Conservation (phyloP, 331 rosid genomes). For the Prunus yedoensis region DNA sequence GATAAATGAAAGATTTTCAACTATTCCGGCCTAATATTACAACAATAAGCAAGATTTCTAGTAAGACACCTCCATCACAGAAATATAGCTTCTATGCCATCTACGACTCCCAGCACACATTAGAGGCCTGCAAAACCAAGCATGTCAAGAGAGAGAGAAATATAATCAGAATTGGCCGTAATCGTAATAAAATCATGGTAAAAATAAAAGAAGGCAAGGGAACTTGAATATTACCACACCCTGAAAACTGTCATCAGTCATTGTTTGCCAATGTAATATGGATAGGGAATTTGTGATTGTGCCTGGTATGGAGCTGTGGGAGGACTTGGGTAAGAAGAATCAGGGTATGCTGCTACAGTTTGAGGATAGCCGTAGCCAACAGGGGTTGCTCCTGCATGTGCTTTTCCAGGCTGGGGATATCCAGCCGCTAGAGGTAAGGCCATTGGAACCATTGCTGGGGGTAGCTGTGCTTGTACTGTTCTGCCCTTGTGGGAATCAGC, state of each 20-base stretch:
- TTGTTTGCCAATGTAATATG: constrained; percentile 60
- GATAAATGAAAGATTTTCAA: background rate
- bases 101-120: background rate
- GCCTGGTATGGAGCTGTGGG: constrained; percentile 42
- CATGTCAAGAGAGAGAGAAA: background rate
- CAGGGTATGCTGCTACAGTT: constrained; percentile 46
- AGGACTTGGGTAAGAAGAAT: constrained; percentile 51
- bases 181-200: constrained; percentile 6
- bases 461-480: constrained; percentile 42
- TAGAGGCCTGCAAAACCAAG: constrained; percentile 19
- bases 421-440: constrained; percentile 50
- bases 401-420: constrained; percentile 60
- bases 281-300: constrained; percentile 57
- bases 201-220: constrained; percentile 4
- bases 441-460: constrained; percentile 55
- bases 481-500: constrained; percentile 71
- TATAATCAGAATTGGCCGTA: background rate
- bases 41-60: constrained; percentile 23
- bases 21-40: background rate
- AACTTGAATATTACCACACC: constrained; percentile 8
- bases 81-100: background rate
- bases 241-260: constrained; percentile 20
- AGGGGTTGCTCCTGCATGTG: constrained; percentile 33
- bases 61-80: background rate
- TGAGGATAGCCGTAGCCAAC: constrained; percentile 59